Base-by-base conservation (phyloP, 257 asterid genomes). In the Haberlea rhodopensis region DNA sequence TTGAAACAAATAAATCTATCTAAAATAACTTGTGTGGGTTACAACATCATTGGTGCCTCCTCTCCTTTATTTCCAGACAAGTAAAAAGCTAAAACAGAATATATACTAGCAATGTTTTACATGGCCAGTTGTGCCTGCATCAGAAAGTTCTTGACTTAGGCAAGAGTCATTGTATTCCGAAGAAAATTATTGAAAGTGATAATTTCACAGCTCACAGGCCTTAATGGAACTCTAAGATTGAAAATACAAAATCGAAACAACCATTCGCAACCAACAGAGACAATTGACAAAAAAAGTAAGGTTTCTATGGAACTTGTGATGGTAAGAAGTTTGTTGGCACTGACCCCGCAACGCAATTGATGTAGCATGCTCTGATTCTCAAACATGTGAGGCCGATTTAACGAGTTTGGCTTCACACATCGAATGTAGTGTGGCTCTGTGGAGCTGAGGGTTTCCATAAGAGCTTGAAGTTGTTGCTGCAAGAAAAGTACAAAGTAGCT, bases 311-410 rank as follows among this genome's bases (percentile, higher is more conserved):
- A 66, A 71, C 57, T 54, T 57, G 69, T 54, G 52, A 46, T n/a
- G n/a, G 53, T 61, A 71, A 57, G 40, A 57, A 52, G 63, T 63
- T 62, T 40, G 62, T 40, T 48, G 49, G 58, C 43, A 85, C 94
- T 79, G 66, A 94, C 99, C 99, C 99, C 99, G 79, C 99, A 94
- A 73, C 99, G 99, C 79, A 94, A 78, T 82, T 94, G 99, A 73
- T 94, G 99, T 63, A 94, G 80, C 81, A 90, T 83, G 85, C 99
- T 90, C 61, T 76, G 84, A 43, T 78, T 86, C 83, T 94, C 99
- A 62, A 94, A 94, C 75, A 84, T 90, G 77, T 90, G 82, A 56
- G 97, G 97, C 64, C 74, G 83, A 71, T 94, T 94, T 55, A 84
- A 76, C 55, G 99, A 94, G 67, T 94, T 94, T 67, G 99, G 99